These are phyloP conservation scores for Dryas integrifolia DNA, from an alignment of 331 rosid species.

Conservation along the genomic window DNA sequence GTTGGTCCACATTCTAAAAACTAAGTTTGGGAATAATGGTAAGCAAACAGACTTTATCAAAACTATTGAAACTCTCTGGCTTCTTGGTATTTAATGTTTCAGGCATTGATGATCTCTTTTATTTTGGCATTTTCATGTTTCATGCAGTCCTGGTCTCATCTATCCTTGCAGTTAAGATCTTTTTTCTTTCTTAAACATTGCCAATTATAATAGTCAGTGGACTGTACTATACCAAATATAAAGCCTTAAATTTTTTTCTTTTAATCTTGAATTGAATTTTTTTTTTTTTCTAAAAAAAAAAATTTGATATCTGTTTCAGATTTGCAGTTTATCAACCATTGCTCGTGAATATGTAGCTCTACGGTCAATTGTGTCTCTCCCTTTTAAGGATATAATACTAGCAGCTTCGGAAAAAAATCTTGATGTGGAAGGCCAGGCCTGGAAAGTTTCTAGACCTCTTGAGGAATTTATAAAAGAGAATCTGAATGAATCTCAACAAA, in stretches of 20 bases:
- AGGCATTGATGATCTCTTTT: not conserved
- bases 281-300: not conserved
- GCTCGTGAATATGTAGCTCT: conserved; percentile 81
- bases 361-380: conserved; percentile 56
- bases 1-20: not conserved
- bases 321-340: conserved; percentile 86
- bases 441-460: conserved; percentile 71
- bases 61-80: not conserved
- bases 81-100: not conserved
- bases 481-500: conserved; percentile 74
- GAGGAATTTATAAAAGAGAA: conserved; percentile 58
- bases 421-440: conserved; percentile 45
- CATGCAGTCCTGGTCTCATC: not conserved
- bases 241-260: conserved; percentile 12
- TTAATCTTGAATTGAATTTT: conserved; percentile 15
- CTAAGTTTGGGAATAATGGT: not conserved
- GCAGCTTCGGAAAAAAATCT: conserved; percentile 45
- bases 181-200: not conserved
- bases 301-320: conserved; percentile 43
- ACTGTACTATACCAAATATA: not conserved
- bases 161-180: not conserved
- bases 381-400: conserved; percentile 78
- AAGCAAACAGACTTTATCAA: not conserved
- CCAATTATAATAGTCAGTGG: not conserved
- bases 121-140: not conserved